Conservation (phyloP, 2,329 filamentous ascomycete genomes). For the Geosmithia putterillii region DNA sequence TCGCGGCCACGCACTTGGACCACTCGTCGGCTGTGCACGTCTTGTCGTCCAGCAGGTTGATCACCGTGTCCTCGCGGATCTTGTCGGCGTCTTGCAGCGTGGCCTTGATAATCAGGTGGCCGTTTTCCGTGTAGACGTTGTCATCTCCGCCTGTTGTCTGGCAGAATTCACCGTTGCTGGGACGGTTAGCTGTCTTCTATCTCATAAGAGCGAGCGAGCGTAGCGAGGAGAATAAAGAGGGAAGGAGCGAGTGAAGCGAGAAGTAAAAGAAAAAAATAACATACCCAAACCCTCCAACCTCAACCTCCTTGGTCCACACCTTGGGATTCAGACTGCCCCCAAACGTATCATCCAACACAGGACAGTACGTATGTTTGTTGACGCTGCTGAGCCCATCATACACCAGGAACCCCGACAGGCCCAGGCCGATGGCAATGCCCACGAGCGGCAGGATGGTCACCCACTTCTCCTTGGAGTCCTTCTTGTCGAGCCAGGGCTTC, state of each 20-base stretch:
- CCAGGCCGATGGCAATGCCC: conserved; percentile 57
- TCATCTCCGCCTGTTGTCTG: conserved; percentile 59
- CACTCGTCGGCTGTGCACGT: conserved; percentile 50
- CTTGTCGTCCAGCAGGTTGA: conserved; percentile 55
- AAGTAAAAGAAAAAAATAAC: conserved; percentile 14
- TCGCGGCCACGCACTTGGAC: conserved; percentile 52
- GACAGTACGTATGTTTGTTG: conserved; percentile 61
- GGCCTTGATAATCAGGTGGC: conserved; percentile 61
- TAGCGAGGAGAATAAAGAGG: not conserved
- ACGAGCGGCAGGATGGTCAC: conserved; percentile 67
- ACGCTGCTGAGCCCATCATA: conserved; percentile 65
- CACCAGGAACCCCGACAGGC: conserved; percentile 56
- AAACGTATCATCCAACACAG: conserved; percentile 56
- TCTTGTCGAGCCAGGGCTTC: conserved; percentile 65
- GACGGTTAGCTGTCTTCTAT: not conserved
- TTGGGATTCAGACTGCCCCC: conserved; percentile 41
- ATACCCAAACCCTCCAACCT: conserved; percentile 66
- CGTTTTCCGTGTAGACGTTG: conserved; percentile 62
- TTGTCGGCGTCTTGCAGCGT: conserved; percentile 60
- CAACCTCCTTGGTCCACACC: conserved; percentile 63
- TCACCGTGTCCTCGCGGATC: conserved; percentile 51
- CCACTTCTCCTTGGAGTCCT: conserved; percentile 74
- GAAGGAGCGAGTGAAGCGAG: not conserved
- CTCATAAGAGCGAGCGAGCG: not conserved
- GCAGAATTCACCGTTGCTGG: conserved; percentile 70